phyloP scores from a whole-genome alignment of 2,329 filamentous ascomycete species.

The Cytospora paraplurivora region DNA sequence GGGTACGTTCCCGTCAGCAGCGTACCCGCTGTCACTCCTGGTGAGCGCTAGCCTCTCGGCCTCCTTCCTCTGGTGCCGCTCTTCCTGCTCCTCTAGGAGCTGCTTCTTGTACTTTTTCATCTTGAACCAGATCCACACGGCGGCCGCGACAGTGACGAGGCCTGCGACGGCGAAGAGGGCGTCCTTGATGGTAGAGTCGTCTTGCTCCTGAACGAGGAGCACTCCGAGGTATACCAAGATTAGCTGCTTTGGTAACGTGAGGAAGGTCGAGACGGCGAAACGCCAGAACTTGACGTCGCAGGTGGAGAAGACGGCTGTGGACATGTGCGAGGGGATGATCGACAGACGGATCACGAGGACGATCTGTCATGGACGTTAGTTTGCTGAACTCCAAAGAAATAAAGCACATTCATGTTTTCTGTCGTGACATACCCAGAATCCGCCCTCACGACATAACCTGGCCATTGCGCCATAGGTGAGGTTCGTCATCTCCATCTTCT shows the following conservation, averaged over 20 bases:
- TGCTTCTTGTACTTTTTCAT: constrained; percentile 40
- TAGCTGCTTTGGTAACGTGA: constrained; percentile 46
- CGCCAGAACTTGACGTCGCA: constrained; percentile 46
- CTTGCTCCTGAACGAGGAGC: constrained; percentile 37
- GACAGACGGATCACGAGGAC: constrained; percentile 46
- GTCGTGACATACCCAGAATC: constrained; percentile 40
- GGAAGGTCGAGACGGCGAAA: constrained; percentile 43
- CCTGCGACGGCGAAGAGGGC: constrained; percentile 40
- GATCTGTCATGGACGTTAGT: constrained; percentile 34
- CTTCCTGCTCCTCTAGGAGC: constrained; percentile 40
- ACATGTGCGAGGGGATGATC: constrained; percentile 45
- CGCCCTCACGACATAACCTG: constrained; percentile 44
- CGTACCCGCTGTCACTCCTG: constrained; percentile 26
- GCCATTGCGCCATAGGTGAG: constrained; percentile 45
- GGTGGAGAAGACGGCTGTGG: constrained; percentile 46
- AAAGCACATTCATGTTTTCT: too few species aligned
- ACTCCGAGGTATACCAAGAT: constrained; percentile 46
- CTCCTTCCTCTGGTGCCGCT: constrained; percentile 27
- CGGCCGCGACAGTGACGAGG: constrained; percentile 40
- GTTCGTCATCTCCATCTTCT: constrained; percentile 44
- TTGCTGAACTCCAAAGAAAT: neutral
- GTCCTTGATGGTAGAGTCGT: constrained; percentile 38
- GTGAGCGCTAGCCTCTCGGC: constrained; percentile 22
- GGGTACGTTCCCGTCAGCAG: neutral
- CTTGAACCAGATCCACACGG: constrained; percentile 41